phyloP scores from a whole-genome alignment of 129 eudicot genomes.

The Ambrosia artemisiifolia region DNA sequence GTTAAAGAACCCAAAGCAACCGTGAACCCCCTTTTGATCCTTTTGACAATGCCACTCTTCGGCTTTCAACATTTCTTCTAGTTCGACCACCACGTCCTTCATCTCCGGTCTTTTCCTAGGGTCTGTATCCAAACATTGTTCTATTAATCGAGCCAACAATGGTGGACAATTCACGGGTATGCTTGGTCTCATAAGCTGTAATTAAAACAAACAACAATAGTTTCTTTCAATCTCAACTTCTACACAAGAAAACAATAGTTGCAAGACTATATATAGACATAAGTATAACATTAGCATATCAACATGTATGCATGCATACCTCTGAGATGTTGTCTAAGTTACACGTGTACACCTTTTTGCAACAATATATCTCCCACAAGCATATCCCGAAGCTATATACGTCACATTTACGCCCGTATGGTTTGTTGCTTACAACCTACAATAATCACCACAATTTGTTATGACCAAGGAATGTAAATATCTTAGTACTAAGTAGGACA shows the following conservation, averaged over 20 bases:
- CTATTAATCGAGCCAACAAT: conserved; percentile 32
- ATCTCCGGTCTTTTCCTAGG: conserved; percentile 42
- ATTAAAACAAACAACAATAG: not conserved
- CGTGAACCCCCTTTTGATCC: not conserved
- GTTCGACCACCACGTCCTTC: conserved; percentile 33
- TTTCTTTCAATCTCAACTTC: not conserved
- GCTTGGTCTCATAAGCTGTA: conserved; percentile 36
- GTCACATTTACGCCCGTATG: conserved; percentile 38
- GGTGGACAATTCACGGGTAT: conserved; percentile 39
- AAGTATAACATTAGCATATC: not conserved
- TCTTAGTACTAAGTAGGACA: not conserved
- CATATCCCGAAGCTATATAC: conserved; percentile 38
- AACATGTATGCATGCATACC: conserved; percentile 15
- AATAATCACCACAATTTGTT: not conserved
- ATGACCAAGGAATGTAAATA: not conserved
- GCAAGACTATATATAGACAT: not conserved
- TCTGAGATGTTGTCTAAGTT: conserved; percentile 25
- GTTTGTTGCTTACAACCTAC: conserved; percentile 33
- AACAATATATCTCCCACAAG: conserved; percentile 24
- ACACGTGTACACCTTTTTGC: conserved; percentile 34
- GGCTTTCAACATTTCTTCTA: conserved; percentile 25
- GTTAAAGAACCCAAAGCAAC: conserved; percentile 25
- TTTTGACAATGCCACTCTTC: conserved; percentile 27
- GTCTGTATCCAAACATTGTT: conserved; percentile 40
- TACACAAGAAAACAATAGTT: not conserved